Evolutionary conservation across 805 yeast species (phyloP).

Genomic region (Yarrowia sp.): DNA sequence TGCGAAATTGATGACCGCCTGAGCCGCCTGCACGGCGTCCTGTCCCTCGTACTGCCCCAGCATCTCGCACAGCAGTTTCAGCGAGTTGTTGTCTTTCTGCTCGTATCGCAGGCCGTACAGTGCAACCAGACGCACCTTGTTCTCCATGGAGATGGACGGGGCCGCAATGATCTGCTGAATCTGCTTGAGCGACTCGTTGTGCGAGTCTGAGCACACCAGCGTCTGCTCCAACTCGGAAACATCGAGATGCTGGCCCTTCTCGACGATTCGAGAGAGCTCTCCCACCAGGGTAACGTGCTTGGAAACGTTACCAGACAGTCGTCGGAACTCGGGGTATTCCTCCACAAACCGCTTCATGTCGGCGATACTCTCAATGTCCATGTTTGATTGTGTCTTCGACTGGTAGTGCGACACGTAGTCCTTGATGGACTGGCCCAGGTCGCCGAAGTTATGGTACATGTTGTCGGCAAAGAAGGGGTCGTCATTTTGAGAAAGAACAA

Average conservation of each 20-base stretch:
- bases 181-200: slow-evolving; percentile 53
- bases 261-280: slow-evolving; percentile 76
- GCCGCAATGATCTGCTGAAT: slow-evolving; percentile 54
- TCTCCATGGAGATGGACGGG: slow-evolving; percentile 45
- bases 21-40: slow-evolving; percentile 46
- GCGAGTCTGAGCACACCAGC: slow-evolving; percentile 64
- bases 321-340: slow-evolving; percentile 90
- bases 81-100: slow-evolving; percentile 47
- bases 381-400: slow-evolving; percentile 68
- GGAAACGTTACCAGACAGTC: slow-evolving; percentile 79
- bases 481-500: slow-evolving; percentile 57
- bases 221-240: slow-evolving; percentile 89
- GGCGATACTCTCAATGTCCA: slow-evolving; percentile 70
- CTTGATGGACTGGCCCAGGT: slow-evolving; percentile 52
- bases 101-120: slow-evolving; percentile 75
- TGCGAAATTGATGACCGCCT: slow-evolving; percentile 44
- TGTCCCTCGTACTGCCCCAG: slow-evolving; percentile 31
- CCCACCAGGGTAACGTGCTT: slow-evolving; percentile 90
- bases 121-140: slow-evolving; percentile 70
- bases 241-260: slow-evolving; percentile 65
- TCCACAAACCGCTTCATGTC: slow-evolving; percentile 91
- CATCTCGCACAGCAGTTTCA: slow-evolving; percentile 34
- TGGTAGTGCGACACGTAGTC: slow-evolving; percentile 36
- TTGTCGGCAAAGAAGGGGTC: slow-evolving; percentile 78
- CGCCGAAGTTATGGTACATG: slow-evolving; percentile 91